These are phyloP conservation scores for Pleurotus eryngii DNA, from an alignment of 768 basidiomycete genomes.

Conservation along the genomic window DNA sequence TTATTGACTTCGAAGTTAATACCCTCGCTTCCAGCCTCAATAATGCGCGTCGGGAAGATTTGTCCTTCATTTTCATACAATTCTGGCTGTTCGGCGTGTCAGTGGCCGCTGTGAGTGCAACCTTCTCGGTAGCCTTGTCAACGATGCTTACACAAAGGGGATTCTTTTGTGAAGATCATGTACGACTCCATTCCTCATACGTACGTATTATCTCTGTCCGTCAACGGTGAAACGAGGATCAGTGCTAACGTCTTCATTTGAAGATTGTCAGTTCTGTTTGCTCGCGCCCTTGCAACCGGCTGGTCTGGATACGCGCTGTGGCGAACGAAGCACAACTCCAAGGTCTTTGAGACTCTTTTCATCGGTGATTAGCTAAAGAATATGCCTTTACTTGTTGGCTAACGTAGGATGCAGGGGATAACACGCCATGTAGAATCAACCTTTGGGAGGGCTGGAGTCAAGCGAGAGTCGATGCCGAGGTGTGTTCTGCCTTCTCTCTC, in stretches of 20 bases:
- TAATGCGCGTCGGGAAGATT: conserved; percentile 44
- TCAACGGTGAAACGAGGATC: neutral
- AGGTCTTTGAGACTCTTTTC: conserved; percentile 35
- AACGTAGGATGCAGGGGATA: conserved; percentile 11
- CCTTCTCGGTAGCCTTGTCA: neutral
- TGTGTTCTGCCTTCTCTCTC: conserved; percentile 17
- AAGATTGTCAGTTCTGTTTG: conserved; percentile 46
- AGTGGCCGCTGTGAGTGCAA: conserved; percentile 28
- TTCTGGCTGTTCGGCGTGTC: conserved; percentile 54
- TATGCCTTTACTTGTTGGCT: neutral
- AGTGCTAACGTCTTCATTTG: neutral
- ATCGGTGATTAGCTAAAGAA: conserved; percentile 11
- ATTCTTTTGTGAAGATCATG: conserved; percentile 24
- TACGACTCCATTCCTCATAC: conserved; percentile 53
- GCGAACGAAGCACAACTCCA: conserved; percentile 34
- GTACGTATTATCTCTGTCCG: conserved; percentile 25
- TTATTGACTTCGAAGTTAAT: neutral
- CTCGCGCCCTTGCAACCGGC: conserved; percentile 40
- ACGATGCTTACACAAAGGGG: neutral
- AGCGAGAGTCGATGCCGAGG: conserved; percentile 39
- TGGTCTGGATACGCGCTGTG: conserved; percentile 54
- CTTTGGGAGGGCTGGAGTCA: conserved; percentile 43
- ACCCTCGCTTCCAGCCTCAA: conserved; percentile 28
- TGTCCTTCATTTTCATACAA: conserved; percentile 44
- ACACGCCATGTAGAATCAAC: conserved; percentile 47